These are phyloP conservation scores for Lipomyces kockii DNA, from an alignment of 805 yeast genomes.

Conservation along the genomic window DNA sequence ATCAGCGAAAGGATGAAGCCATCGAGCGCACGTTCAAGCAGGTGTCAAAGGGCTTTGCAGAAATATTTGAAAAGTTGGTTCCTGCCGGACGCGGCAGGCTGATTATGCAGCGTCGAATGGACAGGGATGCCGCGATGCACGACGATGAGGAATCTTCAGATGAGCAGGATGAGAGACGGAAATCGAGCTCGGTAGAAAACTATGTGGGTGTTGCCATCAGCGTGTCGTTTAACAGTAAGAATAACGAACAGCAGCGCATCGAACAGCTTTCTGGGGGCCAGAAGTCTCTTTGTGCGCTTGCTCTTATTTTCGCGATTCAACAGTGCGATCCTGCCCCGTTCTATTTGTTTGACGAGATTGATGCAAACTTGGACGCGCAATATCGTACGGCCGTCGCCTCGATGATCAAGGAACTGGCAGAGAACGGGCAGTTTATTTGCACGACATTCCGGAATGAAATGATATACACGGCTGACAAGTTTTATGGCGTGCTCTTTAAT, in stretches of 20 bases:
- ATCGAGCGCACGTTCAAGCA: constrained; percentile 76
- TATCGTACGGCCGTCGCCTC: constrained; percentile 86
- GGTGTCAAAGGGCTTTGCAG: constrained; percentile 73
- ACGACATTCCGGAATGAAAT: constrained; percentile 95
- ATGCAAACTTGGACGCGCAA: constrained; percentile 92
- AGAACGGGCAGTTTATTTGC: constrained; percentile 77
- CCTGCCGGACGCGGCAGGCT: constrained; percentile 81
- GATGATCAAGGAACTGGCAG: constrained; percentile 67
- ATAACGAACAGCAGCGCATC: constrained; percentile 82
- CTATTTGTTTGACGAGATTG: constrained; percentile 93
- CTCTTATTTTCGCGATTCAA: constrained; percentile 91
- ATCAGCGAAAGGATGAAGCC: constrained; percentile 80
- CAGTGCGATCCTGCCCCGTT: constrained; percentile 97
- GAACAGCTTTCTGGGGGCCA: constrained; percentile 97
- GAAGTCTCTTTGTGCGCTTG: constrained; percentile 93
- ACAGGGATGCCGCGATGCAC: constrained; percentile 34
- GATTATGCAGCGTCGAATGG: constrained; percentile 59
- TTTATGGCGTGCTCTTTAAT: constrained; percentile 83
- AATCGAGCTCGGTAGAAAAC: constrained; percentile 51
- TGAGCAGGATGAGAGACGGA: constrained; percentile 39
- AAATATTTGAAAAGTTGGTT: constrained; percentile 77
- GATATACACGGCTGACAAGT: constrained; percentile 82
- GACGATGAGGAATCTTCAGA: constrained; percentile 40
- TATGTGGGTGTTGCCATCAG: constrained; percentile 82
- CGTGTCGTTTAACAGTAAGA: constrained; percentile 86